A percentile compares a stretch with the other conserved stretches of the same genome.
Evolutionary conservation across 129 eudicot species (phyloP).

Genomic region (Logfia minima): DNA sequence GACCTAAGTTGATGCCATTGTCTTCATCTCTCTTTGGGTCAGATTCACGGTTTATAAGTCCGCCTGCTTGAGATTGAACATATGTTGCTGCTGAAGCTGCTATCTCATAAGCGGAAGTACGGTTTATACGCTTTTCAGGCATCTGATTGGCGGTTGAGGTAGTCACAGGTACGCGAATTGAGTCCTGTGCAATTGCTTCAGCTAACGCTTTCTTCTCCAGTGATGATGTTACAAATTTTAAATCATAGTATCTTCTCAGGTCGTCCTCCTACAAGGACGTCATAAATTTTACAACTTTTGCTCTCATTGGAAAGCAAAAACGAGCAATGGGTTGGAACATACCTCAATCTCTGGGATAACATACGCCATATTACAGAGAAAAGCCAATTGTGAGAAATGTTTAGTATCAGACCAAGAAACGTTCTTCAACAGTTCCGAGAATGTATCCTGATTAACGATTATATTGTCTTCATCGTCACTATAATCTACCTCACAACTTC

Average conservation of each 20-base stretch:
- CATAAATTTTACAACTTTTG: background rate
- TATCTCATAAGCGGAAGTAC: conserved; percentile 60
- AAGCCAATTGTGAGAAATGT: conserved; percentile 64
- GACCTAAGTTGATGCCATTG: background rate
- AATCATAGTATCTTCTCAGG: conserved; percentile 58
- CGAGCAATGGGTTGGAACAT: conserved; percentile 20
- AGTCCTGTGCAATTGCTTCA: conserved; percentile 42
- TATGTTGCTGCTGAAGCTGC: conserved; percentile 84
- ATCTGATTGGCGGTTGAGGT: conserved; percentile 23
- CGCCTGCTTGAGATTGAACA: conserved; percentile 59
- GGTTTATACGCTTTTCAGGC: conserved; percentile 13
- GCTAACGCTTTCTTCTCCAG: conserved; percentile 65
- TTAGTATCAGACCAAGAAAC: conserved; percentile 85
- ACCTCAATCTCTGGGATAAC: conserved; percentile 81
- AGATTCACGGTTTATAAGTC: conserved; percentile 29
- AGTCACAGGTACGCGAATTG: conserved; percentile 20
- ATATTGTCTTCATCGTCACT: conserved; percentile 51
- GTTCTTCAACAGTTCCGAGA: conserved; percentile 38
- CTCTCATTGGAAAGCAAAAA: background rate
- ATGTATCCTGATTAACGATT: conserved; percentile 45
- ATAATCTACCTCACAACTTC: conserved; percentile 62
- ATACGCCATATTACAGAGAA: conserved; percentile 83
- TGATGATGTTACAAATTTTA: conserved; percentile 73
- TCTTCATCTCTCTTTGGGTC: conserved; percentile 27
- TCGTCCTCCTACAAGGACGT: conserved; percentile 53